phyloP scores from a whole-genome alignment of 768 basidiomycete genomes.

The Russula olivacea region DNA sequence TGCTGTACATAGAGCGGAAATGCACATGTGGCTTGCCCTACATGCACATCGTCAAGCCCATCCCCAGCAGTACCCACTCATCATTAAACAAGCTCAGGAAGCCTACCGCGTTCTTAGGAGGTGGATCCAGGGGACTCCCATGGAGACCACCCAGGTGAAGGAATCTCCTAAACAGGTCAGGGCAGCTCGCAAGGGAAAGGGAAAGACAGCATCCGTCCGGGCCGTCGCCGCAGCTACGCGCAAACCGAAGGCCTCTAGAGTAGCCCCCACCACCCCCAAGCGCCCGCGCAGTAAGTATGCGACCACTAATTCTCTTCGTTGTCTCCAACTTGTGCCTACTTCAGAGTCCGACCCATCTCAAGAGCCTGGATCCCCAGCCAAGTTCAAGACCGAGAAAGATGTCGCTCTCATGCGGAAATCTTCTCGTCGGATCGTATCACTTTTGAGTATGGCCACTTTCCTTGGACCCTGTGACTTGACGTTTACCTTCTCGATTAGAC shows the following conservation, averaged over 20 bases:
- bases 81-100: constrained; percentile 48
- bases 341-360: constrained; percentile 7
- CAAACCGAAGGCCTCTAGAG: constrained; percentile 6
- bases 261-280: constrained; percentile 40
- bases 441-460: constrained; percentile 10
- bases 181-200: constrained; percentile 18
- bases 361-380: neutral
- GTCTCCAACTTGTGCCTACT: neutral
- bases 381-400: neutral
- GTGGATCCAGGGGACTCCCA: constrained; percentile 29
- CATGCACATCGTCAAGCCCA: constrained; percentile 57
- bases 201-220: constrained; percentile 21
- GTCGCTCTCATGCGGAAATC: neutral
- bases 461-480: neutral
- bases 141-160: constrained; percentile 1
- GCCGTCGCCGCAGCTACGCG: constrained; percentile 18
- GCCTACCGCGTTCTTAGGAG: constrained; percentile 46
- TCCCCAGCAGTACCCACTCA: constrained; percentile 38
- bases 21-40: constrained; percentile 65
- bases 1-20: constrained; percentile 47
- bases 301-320: neutral
- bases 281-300: constrained; percentile 30
- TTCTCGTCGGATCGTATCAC: constrained; percentile 15
- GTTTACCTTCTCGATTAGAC: neutral
- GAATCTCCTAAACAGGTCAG: constrained; percentile 16